These are phyloP conservation scores for Mucor lusitanicus DNA, from an alignment of 371 early-diverging fungal genomes.

Conservation along the genomic window DNA sequence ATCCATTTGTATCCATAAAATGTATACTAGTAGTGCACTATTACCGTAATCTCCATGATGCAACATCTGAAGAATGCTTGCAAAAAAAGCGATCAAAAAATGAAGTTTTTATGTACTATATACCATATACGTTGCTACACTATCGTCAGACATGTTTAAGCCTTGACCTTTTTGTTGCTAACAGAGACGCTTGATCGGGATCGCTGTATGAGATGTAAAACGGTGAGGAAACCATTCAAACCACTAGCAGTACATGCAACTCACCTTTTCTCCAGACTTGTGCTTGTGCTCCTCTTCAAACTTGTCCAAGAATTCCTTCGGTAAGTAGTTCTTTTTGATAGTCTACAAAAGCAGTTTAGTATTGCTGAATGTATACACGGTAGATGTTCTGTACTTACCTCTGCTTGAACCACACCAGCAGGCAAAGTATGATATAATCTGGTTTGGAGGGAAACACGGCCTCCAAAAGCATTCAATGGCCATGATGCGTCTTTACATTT, in stretches of 20 bases:
- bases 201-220: not conserved
- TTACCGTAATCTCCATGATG: no score
- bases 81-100: not conserved
- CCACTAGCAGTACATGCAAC: not conserved
- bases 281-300: constrained; percentile 20
- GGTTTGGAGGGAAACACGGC: constrained; percentile 58
- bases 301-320: constrained; percentile 21
- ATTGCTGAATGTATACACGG: not conserved
- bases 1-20: no score
- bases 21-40: no score
- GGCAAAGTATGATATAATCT: constrained; percentile 58
- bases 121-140: no score
- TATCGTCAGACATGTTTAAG: not conserved
- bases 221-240: not conserved
- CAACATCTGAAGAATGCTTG: not conserved
- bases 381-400: constrained; percentile 32
- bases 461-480: constrained; percentile 72
- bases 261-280: constrained; percentile 21
- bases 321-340: constrained; percentile 47
- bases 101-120: no score
- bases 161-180: constrained; percentile 4
- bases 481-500: constrained; percentile 69
- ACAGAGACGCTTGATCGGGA: not conserved
- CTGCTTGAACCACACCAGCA: constrained; percentile 36
- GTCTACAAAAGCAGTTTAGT: constrained; percentile 19